phyloP scores from a whole-genome alignment of 345 rosid genomes.

The Passiflora organensis region DNA sequence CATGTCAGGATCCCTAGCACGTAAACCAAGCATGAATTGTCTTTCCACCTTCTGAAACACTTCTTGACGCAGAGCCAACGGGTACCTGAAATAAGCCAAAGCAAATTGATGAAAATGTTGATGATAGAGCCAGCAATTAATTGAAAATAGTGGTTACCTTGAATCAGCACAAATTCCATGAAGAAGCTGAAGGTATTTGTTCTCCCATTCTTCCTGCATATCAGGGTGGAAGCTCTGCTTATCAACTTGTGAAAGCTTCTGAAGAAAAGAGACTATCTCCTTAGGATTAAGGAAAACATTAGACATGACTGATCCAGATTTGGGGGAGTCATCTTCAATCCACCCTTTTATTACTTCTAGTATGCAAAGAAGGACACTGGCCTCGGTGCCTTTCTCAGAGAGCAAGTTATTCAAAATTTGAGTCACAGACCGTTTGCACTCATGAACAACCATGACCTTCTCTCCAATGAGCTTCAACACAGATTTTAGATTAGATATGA shows the following conservation, averaged over 20 bases:
- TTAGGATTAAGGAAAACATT: slow-evolving; percentile 58
- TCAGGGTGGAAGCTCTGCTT: slow-evolving; percentile 63
- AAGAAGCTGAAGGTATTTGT: slow-evolving; percentile 89
- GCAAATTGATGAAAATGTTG: slow-evolving; percentile 12
- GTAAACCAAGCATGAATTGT: slow-evolving; percentile 93
- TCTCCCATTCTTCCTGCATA: slow-evolving; percentile 86
- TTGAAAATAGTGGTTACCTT: slow-evolving; percentile 40
- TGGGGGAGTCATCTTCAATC: slow-evolving; percentile 76
- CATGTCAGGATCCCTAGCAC: slow-evolving; percentile 88
- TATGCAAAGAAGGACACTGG: slow-evolving; percentile 88
- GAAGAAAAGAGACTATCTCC: slow-evolving; percentile 79
- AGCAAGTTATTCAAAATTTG: slow-evolving; percentile 76
- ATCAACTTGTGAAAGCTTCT: slow-evolving; percentile 85
- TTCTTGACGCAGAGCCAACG: slow-evolving; percentile 68
- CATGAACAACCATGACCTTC: slow-evolving; percentile 77
- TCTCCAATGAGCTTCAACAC: slow-evolving; percentile 80
- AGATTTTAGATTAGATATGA: slow-evolving; percentile 69
- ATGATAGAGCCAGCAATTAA: slow-evolving; percentile 15
- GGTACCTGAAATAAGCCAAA: slow-evolving; percentile 50
- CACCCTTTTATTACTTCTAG: slow-evolving; percentile 84
- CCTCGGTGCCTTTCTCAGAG: slow-evolving; percentile 87
- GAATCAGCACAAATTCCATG: slow-evolving; percentile 87
- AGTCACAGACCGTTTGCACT: slow-evolving; percentile 76
- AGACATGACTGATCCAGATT: slow-evolving; percentile 51
- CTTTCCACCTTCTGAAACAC: slow-evolving; percentile 95